These are phyloP conservation scores for Mycena albidolilacea DNA, from an alignment of 768 basidiomycete genomes.

Conservation along the genomic window DNA sequence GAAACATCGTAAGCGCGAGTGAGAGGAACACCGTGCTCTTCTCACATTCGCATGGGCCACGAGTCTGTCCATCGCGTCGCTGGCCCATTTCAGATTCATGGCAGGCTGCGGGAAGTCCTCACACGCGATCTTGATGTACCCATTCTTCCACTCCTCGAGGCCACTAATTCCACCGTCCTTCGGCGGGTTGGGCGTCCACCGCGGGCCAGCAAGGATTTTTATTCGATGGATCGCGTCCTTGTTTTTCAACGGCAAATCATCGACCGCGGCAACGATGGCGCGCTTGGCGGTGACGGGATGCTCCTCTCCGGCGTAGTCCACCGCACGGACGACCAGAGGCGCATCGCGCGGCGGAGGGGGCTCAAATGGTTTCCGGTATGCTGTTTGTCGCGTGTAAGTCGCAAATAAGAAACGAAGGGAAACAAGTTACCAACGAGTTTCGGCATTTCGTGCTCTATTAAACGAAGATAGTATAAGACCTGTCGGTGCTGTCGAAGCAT, in stretches of 20 bases:
- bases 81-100: conserved; percentile 96
- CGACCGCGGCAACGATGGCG: conserved; percentile 80
- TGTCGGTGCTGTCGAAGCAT: conserved; percentile 83
- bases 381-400: conserved; percentile 54
- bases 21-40: conserved; percentile 38
- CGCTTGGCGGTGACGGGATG: conserved; percentile 84
- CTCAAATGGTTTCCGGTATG: conserved; percentile 85
- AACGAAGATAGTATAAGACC: conserved; percentile 81
- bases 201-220: conserved; percentile 89
- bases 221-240: conserved; percentile 85
- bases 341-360: conserved; percentile 65
- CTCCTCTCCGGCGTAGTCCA: conserved; percentile 83
- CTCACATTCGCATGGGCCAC: conserved; percentile 89
- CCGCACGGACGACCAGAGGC: conserved; percentile 80
- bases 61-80: conserved; percentile 86
- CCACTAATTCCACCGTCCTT: conserved; percentile 74
- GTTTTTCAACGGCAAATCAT: conserved; percentile 75
- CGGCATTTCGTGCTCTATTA: conserved; percentile 92
- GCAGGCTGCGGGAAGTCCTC: conserved; percentile 87
- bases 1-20: conserved; percentile 34
- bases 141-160: conserved; percentile 70
- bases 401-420: not conserved
- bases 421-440: conserved; percentile 80
- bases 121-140: conserved; percentile 92
- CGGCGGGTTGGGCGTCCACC: conserved; percentile 87